These are phyloP conservation scores for Fusarium sp. DNA, from an alignment of 2,329 filamentous ascomycete species.

Conservation along the genomic window DNA sequence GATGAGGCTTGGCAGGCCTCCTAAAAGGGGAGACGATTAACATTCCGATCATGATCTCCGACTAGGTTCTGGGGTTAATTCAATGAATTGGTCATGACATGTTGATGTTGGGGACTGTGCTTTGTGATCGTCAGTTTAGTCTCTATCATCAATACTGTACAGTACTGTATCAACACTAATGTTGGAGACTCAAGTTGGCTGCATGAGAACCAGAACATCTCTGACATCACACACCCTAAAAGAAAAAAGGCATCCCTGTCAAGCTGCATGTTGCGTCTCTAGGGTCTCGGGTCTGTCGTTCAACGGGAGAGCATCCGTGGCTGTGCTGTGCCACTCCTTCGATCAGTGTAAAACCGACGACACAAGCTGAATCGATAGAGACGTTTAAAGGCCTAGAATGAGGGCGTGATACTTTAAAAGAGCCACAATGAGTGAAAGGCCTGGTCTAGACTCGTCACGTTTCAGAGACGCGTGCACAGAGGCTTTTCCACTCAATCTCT, in stretches of 20 bases:
- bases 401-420: neutral
- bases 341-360: slow-evolving; percentile 13
- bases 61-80: slow-evolving; percentile 28
- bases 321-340: slow-evolving; percentile 23
- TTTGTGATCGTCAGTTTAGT: neutral
- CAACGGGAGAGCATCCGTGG: slow-evolving; percentile 30
- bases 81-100: slow-evolving; percentile 17
- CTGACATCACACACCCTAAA: slow-evolving; percentile 34
- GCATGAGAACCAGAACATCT: slow-evolving; percentile 14
- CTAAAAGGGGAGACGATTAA: slow-evolving; percentile 29
- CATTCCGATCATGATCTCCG: slow-evolving; percentile 39
- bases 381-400: slow-evolving; percentile 14
- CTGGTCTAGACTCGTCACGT: slow-evolving; percentile 19
- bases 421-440: slow-evolving; percentile 10
- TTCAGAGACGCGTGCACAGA: neutral
- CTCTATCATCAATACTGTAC: neutral
- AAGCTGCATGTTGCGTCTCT: slow-evolving; percentile 14
- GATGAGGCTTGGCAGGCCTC: slow-evolving; percentile 23
- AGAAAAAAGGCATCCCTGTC: slow-evolving; percentile 26
- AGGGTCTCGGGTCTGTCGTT: neutral
- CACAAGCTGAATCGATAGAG: slow-evolving; percentile 28
- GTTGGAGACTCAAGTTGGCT: neutral
- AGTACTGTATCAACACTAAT: too few species aligned
- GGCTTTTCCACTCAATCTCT: neutral
- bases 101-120: neutral